These are phyloP conservation scores for Clarireedia sp. DNA, from an alignment of 2,329 filamentous ascomycete species.

Conservation along the genomic window DNA sequence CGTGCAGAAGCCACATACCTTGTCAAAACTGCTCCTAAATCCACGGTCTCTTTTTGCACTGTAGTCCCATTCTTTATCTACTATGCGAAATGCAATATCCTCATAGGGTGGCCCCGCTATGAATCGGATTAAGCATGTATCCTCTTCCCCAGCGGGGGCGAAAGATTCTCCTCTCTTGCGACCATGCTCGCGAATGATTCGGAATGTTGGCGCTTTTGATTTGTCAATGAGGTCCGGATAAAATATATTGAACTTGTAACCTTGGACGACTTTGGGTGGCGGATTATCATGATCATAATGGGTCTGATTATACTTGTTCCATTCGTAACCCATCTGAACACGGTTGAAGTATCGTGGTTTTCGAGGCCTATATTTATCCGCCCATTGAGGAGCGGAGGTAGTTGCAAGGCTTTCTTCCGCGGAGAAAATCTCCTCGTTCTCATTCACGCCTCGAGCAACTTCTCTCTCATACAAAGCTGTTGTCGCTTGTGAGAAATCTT, in stretches of 20 bases:
- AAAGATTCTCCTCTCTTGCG: constrained; percentile 85
- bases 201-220: constrained; percentile 87
- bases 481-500: constrained; percentile 80
- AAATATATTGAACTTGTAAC: constrained; percentile 99
- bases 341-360: constrained; percentile 97
- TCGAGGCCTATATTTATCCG: constrained; percentile 74
- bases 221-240: constrained; percentile 97
- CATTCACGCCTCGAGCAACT: constrained; percentile 79
- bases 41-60: constrained; percentile 90
- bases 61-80: constrained; percentile 99
- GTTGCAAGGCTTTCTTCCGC: constrained; percentile 74
- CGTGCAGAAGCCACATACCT: constrained; percentile 50
- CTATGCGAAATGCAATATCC: constrained; percentile 93
- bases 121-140: constrained; percentile 94
- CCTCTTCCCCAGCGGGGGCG: constrained; percentile 87
- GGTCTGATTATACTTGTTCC: constrained; percentile 99
- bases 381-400: constrained; percentile 64
- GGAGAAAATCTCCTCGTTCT: constrained; percentile 93
- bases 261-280: constrained; percentile 94
- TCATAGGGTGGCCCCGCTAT: constrained; percentile 93
- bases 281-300: constrained; percentile 99
- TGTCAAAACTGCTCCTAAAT: constrained; percentile 95
- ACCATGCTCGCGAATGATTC: constrained; percentile 89
- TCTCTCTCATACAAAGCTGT: constrained; percentile 88
- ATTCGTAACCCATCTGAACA: constrained; percentile 98